These are phyloP conservation scores for Amanita phalloides DNA, from an alignment of 768 basidiomycete genomes.

Conservation along the genomic window DNA sequence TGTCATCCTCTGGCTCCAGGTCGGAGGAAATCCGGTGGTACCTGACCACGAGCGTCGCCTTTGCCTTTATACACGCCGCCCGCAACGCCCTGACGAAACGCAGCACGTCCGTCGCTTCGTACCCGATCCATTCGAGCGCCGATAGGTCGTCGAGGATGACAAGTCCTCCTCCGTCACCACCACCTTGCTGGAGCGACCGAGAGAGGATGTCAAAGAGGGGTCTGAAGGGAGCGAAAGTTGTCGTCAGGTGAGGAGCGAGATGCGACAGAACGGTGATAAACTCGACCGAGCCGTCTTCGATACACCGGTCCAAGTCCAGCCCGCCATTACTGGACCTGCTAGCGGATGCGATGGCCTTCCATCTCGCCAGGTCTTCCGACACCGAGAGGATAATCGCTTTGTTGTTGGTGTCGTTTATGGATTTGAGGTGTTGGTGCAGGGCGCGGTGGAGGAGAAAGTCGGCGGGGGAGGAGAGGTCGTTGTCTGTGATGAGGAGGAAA, in stretches of 20 bases:
- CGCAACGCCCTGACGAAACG: constrained; percentile 52
- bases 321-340: constrained; percentile 37
- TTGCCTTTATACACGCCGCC: constrained; percentile 41
- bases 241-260: not conserved
- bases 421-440: constrained; percentile 43
- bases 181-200: constrained; percentile 10
- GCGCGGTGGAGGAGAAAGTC: constrained; percentile 60
- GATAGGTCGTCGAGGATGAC: constrained; percentile 67
- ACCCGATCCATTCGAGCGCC: constrained; percentile 63
- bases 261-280: constrained; percentile 42
- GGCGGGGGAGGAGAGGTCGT: constrained; percentile 52
- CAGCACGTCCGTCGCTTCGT: constrained; percentile 35
- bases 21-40: constrained; percentile 51
- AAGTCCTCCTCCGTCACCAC: constrained; percentile 12
- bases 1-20: constrained; percentile 31
- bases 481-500: constrained; percentile 54
- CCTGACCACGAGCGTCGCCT: constrained; percentile 48
- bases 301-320: constrained; percentile 24
- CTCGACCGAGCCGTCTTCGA: constrained; percentile 29
- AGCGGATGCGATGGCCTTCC: constrained; percentile 50
- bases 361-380: constrained; percentile 43
- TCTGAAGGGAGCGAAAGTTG: constrained; percentile 14
- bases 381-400: constrained; percentile 40
- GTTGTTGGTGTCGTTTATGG: constrained; percentile 4
- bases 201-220: constrained; percentile 25